Conservation (phyloP, 1,284 basidiomycete species). For the Sanguinoderma infundibulare region DNA sequence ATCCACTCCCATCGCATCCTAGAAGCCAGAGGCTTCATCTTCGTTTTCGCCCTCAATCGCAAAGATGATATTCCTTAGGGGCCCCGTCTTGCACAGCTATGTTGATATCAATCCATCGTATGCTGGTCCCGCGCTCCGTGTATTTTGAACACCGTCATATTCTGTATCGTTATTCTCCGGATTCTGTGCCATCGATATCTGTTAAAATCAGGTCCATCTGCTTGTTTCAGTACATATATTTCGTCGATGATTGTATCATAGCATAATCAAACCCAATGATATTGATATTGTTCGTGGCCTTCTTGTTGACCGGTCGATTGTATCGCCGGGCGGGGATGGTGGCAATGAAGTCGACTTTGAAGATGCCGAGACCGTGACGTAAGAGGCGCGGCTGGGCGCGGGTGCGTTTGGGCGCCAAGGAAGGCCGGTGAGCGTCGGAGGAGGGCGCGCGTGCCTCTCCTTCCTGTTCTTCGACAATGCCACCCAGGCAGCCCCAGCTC, state of each 20-base stretch:
- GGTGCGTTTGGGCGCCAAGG: slow-evolving; percentile 10
- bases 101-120: neutral
- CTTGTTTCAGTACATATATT: neutral
- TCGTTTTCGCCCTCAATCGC: neutral
- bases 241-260: slow-evolving; percentile 10
- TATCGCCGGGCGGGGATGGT: slow-evolving; percentile 7
- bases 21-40: neutral
- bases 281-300: neutral
- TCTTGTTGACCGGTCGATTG: slow-evolving; percentile 3
- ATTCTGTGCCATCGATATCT: neutral
- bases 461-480: slow-evolving; percentile 38
- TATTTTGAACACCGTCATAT: neutral
- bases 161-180: slow-evolving; percentile 10
- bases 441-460: neutral
- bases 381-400: slow-evolving; percentile 11
- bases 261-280: slow-evolving; percentile 6
- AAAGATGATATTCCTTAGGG: neutral
- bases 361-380: slow-evolving; percentile 11
- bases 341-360: slow-evolving; percentile 7
- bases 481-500: slow-evolving; percentile 56
- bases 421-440: neutral
- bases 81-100: neutral
- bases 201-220: neutral
- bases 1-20: neutral
- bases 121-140: slow-evolving; percentile 1